Evolutionary conservation across 2,329 filamentous ascomycete species (phyloP).

Genomic region (Neonectria faginata): DNA sequence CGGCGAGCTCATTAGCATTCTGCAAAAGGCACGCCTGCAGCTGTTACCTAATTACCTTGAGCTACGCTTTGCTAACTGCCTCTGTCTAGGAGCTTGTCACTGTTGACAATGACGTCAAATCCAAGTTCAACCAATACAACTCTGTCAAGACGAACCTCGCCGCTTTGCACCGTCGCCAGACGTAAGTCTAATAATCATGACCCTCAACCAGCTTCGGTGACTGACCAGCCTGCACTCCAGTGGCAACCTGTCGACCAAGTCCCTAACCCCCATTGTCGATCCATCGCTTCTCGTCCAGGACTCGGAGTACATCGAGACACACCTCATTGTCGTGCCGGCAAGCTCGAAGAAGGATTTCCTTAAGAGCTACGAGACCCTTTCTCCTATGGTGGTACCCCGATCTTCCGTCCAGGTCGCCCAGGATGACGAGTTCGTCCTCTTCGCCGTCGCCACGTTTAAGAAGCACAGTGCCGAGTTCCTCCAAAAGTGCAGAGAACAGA

Average conservation of each 20-base stretch:
- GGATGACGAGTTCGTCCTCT: slow-evolving; percentile 91
- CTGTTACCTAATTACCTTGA: neutral
- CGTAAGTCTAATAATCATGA: slow-evolving; percentile 62
- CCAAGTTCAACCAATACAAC: slow-evolving; percentile 95
- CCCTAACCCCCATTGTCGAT: slow-evolving; percentile 88
- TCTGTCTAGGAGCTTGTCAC: slow-evolving; percentile 79
- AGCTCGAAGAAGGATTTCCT: slow-evolving; percentile 88
- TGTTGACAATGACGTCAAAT: slow-evolving; percentile 95
- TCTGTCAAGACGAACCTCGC: slow-evolving; percentile 86
- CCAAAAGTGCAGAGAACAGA: slow-evolving; percentile 90
- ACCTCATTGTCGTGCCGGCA: slow-evolving; percentile 88
- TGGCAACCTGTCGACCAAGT: slow-evolving; percentile 94
- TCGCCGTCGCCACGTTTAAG: slow-evolving; percentile 92
- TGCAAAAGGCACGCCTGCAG: slow-evolving; percentile 79
- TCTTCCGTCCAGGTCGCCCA: slow-evolving; percentile 83
- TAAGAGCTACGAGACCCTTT: slow-evolving; percentile 86
- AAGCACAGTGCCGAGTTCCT: slow-evolving; percentile 89
- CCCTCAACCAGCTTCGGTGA: neutral
- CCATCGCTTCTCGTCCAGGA: slow-evolving; percentile 84
- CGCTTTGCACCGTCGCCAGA: slow-evolving; percentile 86
- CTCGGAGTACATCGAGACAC: slow-evolving; percentile 96
- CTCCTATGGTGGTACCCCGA: slow-evolving; percentile 93
- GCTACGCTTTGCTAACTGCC: slow-evolving; percentile 20
- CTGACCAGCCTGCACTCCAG: slow-evolving; percentile 55
- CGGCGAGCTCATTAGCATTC: slow-evolving; percentile 83